Conservation (phyloP, 352 stramenopile genomes). For the Salisapilia sapeloensis region DNA sequence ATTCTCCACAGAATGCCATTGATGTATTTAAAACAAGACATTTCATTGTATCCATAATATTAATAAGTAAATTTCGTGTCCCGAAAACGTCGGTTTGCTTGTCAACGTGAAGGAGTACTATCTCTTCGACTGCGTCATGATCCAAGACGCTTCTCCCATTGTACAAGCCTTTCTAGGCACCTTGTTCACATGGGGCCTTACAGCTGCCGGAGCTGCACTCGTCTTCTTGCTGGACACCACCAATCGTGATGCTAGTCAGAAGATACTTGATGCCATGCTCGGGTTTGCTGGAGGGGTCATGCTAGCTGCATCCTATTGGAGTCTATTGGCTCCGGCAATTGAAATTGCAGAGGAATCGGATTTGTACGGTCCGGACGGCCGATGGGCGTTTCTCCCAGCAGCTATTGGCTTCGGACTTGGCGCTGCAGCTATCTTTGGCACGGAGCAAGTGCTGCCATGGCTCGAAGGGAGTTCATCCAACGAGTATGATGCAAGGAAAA, state of each 20-base stretch:
- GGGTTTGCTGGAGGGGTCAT: constrained; percentile 84
- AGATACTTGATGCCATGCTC: constrained; percentile 73
- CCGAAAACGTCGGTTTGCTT: too few relatives aligned
- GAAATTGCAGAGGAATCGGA: constrained; percentile 73
- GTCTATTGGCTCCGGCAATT: constrained; percentile 66
- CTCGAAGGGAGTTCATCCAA: too few relatives aligned
- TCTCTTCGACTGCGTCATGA: constrained; percentile 26
- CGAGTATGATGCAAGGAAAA: constrained; percentile 27
- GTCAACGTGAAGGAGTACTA: too few relatives aligned
- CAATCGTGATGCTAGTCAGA: constrained; percentile 49
- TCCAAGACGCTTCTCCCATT: constrained; percentile 53
- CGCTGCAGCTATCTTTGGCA: constrained; percentile 51
- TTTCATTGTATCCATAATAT: too few relatives aligned
- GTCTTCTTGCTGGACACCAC: constrained; percentile 75
- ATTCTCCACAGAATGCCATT: too few relatives aligned
- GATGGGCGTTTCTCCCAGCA: constrained; percentile 66
- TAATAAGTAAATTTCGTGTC: too few relatives aligned
- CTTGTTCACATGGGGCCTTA: constrained; percentile 73
- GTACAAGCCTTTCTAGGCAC: constrained; percentile 70
- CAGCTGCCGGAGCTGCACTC: constrained; percentile 51
- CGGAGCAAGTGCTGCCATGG: constrained; percentile 40
- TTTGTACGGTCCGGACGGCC: constrained; percentile 51
- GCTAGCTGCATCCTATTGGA: constrained; percentile 83
- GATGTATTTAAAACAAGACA: too few relatives aligned
- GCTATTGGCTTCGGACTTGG: constrained; percentile 73